These are phyloP conservation scores for Choanephora cucurbitarum DNA, from an alignment of 371 early-diverging fungal species.

Conservation along the genomic window DNA sequence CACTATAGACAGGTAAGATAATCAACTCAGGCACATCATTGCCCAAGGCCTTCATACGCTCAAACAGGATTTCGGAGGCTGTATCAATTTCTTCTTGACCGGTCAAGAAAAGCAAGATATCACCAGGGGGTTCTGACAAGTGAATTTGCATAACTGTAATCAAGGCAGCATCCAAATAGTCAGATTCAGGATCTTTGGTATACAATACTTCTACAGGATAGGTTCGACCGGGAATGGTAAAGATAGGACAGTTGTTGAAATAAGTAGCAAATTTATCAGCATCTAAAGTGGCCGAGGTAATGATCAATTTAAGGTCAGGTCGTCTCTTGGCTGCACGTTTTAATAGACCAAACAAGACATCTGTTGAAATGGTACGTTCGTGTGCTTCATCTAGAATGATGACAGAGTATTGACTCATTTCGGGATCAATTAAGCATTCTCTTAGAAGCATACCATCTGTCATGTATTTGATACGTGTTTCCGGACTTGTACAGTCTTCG, in stretches of 20 bases:
- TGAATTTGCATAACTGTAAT: conserved; percentile 97
- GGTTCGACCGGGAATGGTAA: conserved; percentile 96
- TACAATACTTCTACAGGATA: conserved; percentile 95
- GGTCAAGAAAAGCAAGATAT: conserved; percentile 97
- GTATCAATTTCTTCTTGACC: conserved; percentile 99
- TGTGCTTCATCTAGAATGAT: conserved; percentile 99
- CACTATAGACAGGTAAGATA: conserved; percentile 93
- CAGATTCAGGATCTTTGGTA: conserved; percentile 92
- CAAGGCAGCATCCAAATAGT: conserved; percentile 92
- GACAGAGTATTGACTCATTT: conserved; percentile 86
- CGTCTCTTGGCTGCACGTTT: conserved; percentile 84
- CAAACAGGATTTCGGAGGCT: conserved; percentile 87
- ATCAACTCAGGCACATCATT: conserved; percentile 91
- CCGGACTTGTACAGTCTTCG: conserved; percentile 94
- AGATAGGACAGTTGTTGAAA: conserved; percentile 92
- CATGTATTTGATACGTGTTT: conserved; percentile 97
- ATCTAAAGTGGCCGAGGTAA: conserved; percentile 97
- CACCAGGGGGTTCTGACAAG: conserved; percentile 93
- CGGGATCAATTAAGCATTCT: conserved; percentile 92
- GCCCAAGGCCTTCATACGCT: conserved; percentile 96
- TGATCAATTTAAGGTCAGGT: conserved; percentile 91
- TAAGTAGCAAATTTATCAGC: conserved; percentile 94
- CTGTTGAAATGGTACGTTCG: conserved; percentile 97
- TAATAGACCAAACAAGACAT: conserved; percentile 96
- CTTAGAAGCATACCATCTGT: conserved; percentile 99